These are phyloP conservation scores for Tubosaeta brunneosetosa DNA, from an alignment of 768 basidiomycete genomes.

Conservation along the genomic window DNA sequence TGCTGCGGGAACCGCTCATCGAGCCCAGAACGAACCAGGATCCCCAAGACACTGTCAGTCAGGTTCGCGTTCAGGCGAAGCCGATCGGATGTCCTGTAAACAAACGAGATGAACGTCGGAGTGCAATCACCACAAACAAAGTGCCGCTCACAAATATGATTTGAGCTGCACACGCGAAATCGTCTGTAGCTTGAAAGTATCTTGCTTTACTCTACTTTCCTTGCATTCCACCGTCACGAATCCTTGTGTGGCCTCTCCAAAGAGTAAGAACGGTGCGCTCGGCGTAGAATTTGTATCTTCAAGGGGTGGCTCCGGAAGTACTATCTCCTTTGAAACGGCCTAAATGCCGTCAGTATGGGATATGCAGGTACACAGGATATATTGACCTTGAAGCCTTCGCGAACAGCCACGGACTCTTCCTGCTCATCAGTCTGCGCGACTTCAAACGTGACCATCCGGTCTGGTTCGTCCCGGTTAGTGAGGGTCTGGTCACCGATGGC, in stretches of 20 bases:
- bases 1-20: slow-evolving; percentile 19
- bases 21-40: slow-evolving; percentile 29
- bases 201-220: slow-evolving; percentile 1
- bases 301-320: slow-evolving; percentile 3
- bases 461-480: slow-evolving; percentile 38
- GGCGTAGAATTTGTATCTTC: slow-evolving; percentile 2
- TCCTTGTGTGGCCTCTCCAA: slow-evolving; percentile 39
- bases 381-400: slow-evolving; percentile 44
- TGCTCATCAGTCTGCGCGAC: slow-evolving; percentile 52
- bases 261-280: slow-evolving; percentile 29
- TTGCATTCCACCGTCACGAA: slow-evolving; percentile 32
- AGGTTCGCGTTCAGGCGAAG: slow-evolving; percentile 24
- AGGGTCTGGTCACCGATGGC: slow-evolving; percentile 18
- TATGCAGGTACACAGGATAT: background rate
- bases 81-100: slow-evolving; percentile 17
- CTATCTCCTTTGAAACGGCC: slow-evolving; percentile 14
- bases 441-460: slow-evolving; percentile 49
- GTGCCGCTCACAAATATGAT: slow-evolving; percentile 15
- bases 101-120: too few species aligned
- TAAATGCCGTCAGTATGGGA: background rate
- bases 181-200: background rate
- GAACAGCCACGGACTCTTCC: slow-evolving; percentile 43
- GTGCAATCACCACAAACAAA: background rate
- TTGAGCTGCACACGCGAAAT: slow-evolving; percentile 12
- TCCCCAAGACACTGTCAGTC: slow-evolving; percentile 20